phyloP scores from a whole-genome alignment of 2,329 filamentous ascomycete species.

The Monosporascus sp. region DNA sequence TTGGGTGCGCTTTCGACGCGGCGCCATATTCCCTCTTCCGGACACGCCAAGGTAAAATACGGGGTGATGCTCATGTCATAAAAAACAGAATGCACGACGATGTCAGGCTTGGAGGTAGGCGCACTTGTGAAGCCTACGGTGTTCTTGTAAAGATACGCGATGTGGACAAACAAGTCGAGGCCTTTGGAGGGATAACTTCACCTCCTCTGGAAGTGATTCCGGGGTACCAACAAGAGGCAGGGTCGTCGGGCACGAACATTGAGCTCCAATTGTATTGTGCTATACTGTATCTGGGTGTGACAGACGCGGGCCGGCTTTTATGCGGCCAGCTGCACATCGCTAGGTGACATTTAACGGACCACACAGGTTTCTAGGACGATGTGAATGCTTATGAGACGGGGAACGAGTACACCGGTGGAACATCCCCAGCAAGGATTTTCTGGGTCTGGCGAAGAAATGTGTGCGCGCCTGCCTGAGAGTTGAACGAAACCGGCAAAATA shows the following conservation, averaged over 20 bases:
- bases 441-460: conserved; percentile 13
- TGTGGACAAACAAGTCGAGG: conserved; percentile 7
- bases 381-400: conserved; percentile 15
- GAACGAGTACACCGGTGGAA: not conserved
- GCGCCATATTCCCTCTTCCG: not conserved
- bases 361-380: conserved; percentile 23
- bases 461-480: conserved; percentile 18
- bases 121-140: not conserved
- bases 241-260: not conserved
- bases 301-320: conserved; percentile 24
- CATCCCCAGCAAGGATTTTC: not conserved
- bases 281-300: not conserved
- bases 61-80: not conserved
- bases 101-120: not conserved
- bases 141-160: conserved; percentile 7
- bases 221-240: conserved; percentile 12
- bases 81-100: not conserved
- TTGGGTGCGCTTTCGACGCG: not conserved
- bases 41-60: not conserved
- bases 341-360: conserved; percentile 12
- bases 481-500: conserved; percentile 10
- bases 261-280: not conserved
- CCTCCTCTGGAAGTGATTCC: conserved; percentile 14
- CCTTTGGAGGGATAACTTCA: not conserved
- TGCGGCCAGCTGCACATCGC: conserved; percentile 22